Conservation (phyloP, 305 asterid species). For the Rubia peregrina region DNA sequence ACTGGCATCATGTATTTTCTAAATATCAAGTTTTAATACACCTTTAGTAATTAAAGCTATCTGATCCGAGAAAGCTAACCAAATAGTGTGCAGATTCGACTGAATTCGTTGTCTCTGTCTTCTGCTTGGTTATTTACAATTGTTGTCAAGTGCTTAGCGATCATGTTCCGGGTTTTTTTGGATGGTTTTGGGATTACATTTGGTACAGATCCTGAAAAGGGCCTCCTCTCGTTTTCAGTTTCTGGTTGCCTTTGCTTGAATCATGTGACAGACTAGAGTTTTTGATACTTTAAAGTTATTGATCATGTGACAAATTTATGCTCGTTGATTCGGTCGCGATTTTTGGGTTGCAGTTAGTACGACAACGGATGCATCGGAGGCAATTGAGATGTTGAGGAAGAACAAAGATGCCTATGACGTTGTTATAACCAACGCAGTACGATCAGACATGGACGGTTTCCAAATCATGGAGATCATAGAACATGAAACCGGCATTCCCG, state of each 20-base stretch:
- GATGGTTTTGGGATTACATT: not conserved
- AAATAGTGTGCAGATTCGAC: no score
- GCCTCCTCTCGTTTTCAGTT: not conserved
- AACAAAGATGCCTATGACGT: slow-evolving; percentile 19
- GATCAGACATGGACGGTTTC: slow-evolving; percentile 31
- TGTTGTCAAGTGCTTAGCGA: no score
- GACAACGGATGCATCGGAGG: slow-evolving; percentile 18
- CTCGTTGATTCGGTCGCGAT: not conserved
- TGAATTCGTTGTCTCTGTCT: no score
- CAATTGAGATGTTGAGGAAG: slow-evolving; percentile 23
- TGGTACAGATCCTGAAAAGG: not conserved
- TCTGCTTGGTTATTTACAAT: no score
- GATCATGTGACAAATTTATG: no score
- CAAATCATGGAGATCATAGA: slow-evolving; percentile 22
- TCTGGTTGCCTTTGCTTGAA: no score
- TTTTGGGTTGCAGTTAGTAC: slow-evolving; percentile 21
- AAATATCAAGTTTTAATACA: no score
- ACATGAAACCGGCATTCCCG: slow-evolving; percentile 26
- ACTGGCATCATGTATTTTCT: no score
- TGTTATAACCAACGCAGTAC: slow-evolving; percentile 21
- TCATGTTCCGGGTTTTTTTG: not conserved
- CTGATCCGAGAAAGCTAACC: no score
- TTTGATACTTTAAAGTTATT: no score
- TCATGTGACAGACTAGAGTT: no score
- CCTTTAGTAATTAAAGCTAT: no score